A percentile compares a stretch with the other conserved stretches of the same genome.
phyloP scores from a whole-genome alignment of 352 stramenopile species.

The Hyaloperonospora arabidopsidis region DNA sequence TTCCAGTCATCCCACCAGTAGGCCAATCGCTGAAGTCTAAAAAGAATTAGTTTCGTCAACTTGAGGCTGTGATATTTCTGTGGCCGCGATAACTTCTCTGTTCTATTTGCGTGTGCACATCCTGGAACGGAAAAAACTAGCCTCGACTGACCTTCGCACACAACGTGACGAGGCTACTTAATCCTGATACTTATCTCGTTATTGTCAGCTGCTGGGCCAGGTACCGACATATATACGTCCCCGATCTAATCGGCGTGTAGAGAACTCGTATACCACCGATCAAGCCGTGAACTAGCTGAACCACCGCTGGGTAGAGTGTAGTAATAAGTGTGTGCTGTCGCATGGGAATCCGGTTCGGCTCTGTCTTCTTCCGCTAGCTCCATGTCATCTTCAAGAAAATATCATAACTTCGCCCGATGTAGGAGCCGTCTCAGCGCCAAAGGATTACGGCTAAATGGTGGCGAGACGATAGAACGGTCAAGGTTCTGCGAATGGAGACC shows the following conservation, averaged over 20 bases:
- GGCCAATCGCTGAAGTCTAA: not conserved
- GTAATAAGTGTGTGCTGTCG: too few relatives aligned
- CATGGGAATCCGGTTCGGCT: too few relatives aligned
- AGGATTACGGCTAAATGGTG: not conserved
- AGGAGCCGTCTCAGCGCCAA: not conserved
- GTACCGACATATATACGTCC: not conserved
- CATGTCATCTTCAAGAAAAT: too few relatives aligned
- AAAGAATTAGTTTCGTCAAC: not conserved
- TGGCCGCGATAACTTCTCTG: not conserved
- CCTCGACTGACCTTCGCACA: not conserved
- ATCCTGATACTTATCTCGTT: not conserved
- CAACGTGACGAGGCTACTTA: not conserved
- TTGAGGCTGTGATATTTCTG: not conserved
- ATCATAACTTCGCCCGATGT: not conserved
- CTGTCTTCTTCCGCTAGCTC: too few relatives aligned
- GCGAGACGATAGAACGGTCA: not conserved
- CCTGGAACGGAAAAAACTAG: not conserved
- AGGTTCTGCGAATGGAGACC: not conserved
- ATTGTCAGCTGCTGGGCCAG: not conserved
- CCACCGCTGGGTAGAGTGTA: too few relatives aligned
- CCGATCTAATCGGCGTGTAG: not conserved
- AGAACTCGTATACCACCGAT: not conserved
- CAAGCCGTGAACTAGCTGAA: not conserved
- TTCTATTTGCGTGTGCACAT: not conserved
- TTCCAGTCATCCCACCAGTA: not conserved